These are phyloP conservation scores for Malus hybrid DNA, from an alignment of 331 rosid genomes.

Conservation along the genomic window DNA sequence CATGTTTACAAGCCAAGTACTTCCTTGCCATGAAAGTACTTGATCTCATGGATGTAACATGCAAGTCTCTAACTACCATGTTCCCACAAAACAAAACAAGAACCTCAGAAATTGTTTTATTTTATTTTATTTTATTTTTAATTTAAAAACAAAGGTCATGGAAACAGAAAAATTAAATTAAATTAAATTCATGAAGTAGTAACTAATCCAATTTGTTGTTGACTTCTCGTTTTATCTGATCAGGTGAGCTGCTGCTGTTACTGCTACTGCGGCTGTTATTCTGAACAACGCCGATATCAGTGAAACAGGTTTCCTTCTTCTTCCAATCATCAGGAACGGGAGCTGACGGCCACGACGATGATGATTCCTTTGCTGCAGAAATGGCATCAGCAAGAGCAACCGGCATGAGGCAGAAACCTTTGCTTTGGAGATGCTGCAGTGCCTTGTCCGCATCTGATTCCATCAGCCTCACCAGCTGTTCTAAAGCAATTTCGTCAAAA, in stretches of 20 bases:
- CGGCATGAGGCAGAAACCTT: conserved; percentile 36
- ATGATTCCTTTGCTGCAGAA: conserved; percentile 14
- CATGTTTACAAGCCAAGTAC: background rate
- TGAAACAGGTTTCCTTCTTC: conserved; percentile 2
- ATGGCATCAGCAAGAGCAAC: conserved; percentile 35
- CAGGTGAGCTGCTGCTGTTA: background rate
- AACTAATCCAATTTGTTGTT: background rate
- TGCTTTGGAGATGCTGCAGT: conserved; percentile 35
- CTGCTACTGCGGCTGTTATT: conserved; percentile 8
- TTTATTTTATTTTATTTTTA: background rate
- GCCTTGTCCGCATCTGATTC: conserved; percentile 36
- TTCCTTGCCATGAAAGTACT: background rate
- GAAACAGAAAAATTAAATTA: background rate
- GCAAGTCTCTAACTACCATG: too few species aligned
- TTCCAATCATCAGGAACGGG: background rate
- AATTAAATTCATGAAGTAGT: background rate
- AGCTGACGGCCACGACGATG: background rate
- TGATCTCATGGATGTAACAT: too few species aligned
- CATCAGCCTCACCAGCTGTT: conserved; percentile 33
- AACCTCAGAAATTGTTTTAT: background rate
- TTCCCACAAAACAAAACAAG: too few species aligned
- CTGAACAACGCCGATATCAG: background rate
- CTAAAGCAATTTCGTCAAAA: conserved; percentile 10
- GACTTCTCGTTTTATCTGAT: background rate
- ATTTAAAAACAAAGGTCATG: too few species aligned